Conservation (phyloP, 305 asterid genomes). For the Andrographis paniculata region DNA sequence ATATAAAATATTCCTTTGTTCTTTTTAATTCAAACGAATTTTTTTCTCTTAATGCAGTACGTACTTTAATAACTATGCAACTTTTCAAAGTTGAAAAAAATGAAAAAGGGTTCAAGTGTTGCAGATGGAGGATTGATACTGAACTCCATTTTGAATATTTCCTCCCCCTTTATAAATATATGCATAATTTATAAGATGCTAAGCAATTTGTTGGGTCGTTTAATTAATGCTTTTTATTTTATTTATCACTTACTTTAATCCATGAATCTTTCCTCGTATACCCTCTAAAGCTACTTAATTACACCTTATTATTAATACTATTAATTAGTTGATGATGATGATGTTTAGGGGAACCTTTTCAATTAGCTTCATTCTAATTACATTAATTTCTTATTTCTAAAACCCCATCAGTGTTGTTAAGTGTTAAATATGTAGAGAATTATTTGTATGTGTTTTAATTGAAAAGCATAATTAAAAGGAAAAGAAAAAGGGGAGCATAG, state of each 20-base stretch:
- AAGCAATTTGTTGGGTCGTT: too few species aligned
- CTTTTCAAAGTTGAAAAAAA: constrained; percentile 51
- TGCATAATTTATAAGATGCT: too few species aligned
- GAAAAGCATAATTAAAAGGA: too few species aligned
- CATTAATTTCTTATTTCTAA: too few species aligned
- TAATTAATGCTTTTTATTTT: constrained; percentile 11
- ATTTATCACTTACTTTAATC: constrained; percentile 18
- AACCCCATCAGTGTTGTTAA: too few species aligned
- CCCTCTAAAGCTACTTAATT: too few species aligned
- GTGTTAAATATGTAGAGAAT: too few species aligned
- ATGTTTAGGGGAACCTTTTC: too few species aligned
- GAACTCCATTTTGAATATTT: constrained; percentile 51
- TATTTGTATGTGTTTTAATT: neutral
- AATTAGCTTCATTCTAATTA: too few species aligned
- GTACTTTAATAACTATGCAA: constrained; percentile 56
- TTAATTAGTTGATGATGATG: too few species aligned
- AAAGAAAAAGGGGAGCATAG: too few species aligned
- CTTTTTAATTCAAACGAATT: constrained; percentile 31
- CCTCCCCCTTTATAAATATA: constrained; percentile 18
- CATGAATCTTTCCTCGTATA: constrained; percentile 20
- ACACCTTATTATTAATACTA: too few species aligned
- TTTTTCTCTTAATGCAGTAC: constrained; percentile 24
- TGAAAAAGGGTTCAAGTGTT: constrained; percentile 20
- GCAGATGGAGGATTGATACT: constrained; percentile 47
- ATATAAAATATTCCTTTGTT: constrained; percentile 36